Evolutionary conservation across 345 rosid genomes (phyloP), one percentile per base, ranked within the genome.

Genomic region (Salix purpurea): DNA sequence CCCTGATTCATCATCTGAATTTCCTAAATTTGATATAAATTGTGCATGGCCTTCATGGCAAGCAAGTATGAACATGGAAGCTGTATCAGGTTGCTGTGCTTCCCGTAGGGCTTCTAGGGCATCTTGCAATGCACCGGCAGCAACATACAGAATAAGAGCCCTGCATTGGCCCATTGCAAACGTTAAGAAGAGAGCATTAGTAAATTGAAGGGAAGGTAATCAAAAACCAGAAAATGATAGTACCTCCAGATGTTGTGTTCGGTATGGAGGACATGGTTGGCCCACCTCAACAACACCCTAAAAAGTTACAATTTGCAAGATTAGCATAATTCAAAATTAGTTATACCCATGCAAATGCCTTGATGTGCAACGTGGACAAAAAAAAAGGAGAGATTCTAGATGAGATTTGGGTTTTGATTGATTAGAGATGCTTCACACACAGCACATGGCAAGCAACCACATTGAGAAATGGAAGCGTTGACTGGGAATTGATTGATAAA

Each of bases 191-290:
- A 67, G 28, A 52, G 56, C 19, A 24, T 50, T 40, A 9, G 21
- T 5, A 65, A 42, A 18, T 9, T 54, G 23, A 67, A 7, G 44
- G 18, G 69, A 54, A 44, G 34, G 39, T 50, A 18, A 40, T 15
- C 60, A 8, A 40, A 24, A 61, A 71, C 58, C 15, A 18, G 67
- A 70, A 44, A 69, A 18, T 37, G 2, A 13, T 12, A 34, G 72
- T 85, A 96, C 99, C 98, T 91, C 99, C 99, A 96, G 67, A 96
- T 84, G 78, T 93, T 93, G 86, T 93, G 96, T 67, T 93, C 99
- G 9, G 85, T 79, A 61, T 76, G 88, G 71, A 90, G 93, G 72
- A 90, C 89, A 81, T 96, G 97, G 78, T 84, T 89, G 66, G 98
- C 99, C 99, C 98, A 96, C 77, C 99, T 89, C 73, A 87, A 90